These are phyloP conservation scores for Collybia mongolica DNA, from an alignment of 768 basidiomycete genomes.

Conservation along the genomic window DNA sequence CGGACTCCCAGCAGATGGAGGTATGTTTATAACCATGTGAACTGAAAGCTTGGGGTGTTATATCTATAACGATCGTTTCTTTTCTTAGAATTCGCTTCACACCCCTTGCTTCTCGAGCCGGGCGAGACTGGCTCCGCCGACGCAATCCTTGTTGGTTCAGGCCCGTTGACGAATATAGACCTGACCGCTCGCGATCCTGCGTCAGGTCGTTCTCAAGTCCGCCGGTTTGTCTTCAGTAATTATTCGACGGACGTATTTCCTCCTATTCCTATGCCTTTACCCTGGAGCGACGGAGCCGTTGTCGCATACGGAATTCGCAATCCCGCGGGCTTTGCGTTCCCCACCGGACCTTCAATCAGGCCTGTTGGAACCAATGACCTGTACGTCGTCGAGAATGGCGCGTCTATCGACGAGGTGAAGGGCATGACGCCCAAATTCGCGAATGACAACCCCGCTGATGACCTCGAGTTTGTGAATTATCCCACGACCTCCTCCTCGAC, in stretches of 20 bases:
- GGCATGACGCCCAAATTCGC: slow-evolving; percentile 37
- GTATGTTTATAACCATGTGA: slow-evolving; percentile 19
- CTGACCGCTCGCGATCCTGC: slow-evolving; percentile 39
- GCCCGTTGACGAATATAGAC: slow-evolving; percentile 40
- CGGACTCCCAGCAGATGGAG: slow-evolving; percentile 39
- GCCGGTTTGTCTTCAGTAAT: slow-evolving; percentile 22
- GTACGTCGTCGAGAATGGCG: slow-evolving; percentile 42
- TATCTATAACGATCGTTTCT: not conserved
- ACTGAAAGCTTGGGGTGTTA: too few relatives aligned
- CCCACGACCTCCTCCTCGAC: not conserved
- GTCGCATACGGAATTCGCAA: slow-evolving; percentile 44
- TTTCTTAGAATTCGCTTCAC: slow-evolving; percentile 37
- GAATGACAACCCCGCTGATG: slow-evolving; percentile 46
- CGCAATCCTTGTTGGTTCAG: slow-evolving; percentile 34
- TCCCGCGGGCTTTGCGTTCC: slow-evolving; percentile 40
- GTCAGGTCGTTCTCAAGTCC: slow-evolving; percentile 42
- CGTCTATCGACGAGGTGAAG: slow-evolving; percentile 40
- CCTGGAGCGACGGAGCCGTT: slow-evolving; percentile 30
- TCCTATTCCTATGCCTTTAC: slow-evolving; percentile 12
- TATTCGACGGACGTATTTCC: slow-evolving; percentile 10
- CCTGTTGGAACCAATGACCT: slow-evolving; percentile 16
- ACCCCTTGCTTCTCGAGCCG: slow-evolving; percentile 33
- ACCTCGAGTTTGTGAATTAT: slow-evolving; percentile 30
- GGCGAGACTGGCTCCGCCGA: not conserved
- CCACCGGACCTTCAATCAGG: slow-evolving; percentile 10